A percentile compares a stretch with the other conserved stretches of the same genome.
These are phyloP conservation scores for Nyssa sinensis DNA, from an alignment of 148 eudicot species.

Conservation along the genomic window DNA sequence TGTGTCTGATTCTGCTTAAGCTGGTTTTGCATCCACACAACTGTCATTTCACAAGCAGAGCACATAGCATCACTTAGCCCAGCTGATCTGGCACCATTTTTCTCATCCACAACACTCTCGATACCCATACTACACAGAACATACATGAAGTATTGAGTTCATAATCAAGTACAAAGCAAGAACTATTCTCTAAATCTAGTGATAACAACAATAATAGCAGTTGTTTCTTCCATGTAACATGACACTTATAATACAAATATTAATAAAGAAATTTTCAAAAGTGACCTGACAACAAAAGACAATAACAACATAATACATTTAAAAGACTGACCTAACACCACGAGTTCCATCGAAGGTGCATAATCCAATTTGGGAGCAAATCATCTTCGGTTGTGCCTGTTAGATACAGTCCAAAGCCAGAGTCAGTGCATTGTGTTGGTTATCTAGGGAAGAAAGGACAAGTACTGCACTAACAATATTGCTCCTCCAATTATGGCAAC, in stretches of 20 bases:
- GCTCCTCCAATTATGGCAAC: too few species aligned
- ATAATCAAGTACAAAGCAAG: background rate
- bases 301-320: too few species aligned
- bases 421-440: background rate
- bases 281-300: too few species aligned
- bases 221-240: too few species aligned
- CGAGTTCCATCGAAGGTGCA: constrained; percentile 66
- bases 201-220: too few species aligned
- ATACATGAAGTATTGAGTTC: background rate
- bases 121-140: constrained; percentile 48
- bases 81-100: constrained; percentile 34
- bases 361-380: constrained; percentile 69
- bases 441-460: background rate
- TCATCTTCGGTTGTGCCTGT: constrained; percentile 59
- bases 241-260: too few species aligned
- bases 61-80: constrained; percentile 50
- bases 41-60: constrained; percentile 89
- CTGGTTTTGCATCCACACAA: constrained; percentile 86
- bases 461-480: background rate
- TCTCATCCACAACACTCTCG: constrained; percentile 57
- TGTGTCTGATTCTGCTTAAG: constrained; percentile 68
- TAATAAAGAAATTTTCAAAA: too few species aligned
- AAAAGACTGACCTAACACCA: constrained; percentile 57
- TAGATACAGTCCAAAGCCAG: background rate
- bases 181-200: background rate